Evolutionary conservation across 768 basidiomycete genomes (phyloP).

Genomic region (Amanita fuliginea): DNA sequence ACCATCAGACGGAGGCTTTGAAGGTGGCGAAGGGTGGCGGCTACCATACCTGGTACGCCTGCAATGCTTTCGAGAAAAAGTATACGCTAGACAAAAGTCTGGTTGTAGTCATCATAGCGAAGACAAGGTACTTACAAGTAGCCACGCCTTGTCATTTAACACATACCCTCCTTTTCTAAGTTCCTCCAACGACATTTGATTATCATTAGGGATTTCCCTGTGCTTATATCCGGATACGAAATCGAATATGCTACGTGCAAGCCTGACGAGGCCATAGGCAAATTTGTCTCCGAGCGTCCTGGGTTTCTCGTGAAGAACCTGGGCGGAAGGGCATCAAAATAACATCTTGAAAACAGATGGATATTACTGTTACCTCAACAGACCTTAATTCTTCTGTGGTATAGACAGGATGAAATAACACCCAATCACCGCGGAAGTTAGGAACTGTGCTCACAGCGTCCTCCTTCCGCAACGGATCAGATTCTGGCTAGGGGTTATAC

Average conservation of each 20-base stretch:
- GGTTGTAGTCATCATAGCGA: neutral
- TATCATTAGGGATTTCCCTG: constrained; percentile 45
- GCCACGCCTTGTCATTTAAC: constrained; percentile 68
- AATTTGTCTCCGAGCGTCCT: constrained; percentile 64
- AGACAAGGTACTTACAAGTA: constrained; percentile 35
- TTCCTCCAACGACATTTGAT: constrained; percentile 59
- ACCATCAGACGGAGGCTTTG: constrained; percentile 84
- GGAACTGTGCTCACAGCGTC: constrained; percentile 46
- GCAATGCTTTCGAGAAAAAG: constrained; percentile 78
- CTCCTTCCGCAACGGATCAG: constrained; percentile 22
- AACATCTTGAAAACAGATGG: neutral
- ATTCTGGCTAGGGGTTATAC: neutral
- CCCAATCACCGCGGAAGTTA: constrained; percentile 69
- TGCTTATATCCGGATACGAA: constrained; percentile 80
- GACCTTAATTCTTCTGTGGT: constrained; percentile 59
- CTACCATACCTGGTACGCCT: constrained; percentile 96
- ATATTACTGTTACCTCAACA: constrained; percentile 39
- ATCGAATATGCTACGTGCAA: constrained; percentile 66
- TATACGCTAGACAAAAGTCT: constrained; percentile 27
- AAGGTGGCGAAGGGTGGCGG: constrained; percentile 78
- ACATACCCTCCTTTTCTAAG: constrained; percentile 66
- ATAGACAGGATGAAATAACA: constrained; percentile 90
- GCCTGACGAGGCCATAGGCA: constrained; percentile 50
- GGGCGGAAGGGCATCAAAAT: constrained; percentile 1
- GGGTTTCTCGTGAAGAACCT: constrained; percentile 64